These are phyloP conservation scores for Elaeis oleifera DNA, from an alignment of 202 grass and related monocot species.

Conservation along the genomic window DNA sequence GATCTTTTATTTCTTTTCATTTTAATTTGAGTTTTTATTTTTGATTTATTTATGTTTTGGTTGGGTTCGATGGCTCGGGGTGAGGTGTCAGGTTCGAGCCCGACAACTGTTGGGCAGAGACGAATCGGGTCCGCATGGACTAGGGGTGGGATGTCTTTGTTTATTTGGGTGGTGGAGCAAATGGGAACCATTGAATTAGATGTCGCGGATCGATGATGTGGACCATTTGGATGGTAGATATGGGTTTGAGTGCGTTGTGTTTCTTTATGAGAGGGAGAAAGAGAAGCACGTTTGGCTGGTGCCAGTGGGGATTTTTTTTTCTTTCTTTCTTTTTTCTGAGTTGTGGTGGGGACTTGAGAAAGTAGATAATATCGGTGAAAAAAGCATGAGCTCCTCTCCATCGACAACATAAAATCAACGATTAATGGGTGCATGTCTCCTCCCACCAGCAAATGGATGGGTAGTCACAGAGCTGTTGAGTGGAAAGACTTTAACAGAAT, in stretches of 20 bases:
- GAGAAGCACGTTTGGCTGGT: neutral
- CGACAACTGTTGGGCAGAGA: neutral
- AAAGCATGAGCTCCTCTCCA: too few species aligned
- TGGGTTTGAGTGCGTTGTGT: conserved; percentile 26
- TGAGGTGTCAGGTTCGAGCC: neutral
- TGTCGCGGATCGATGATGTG: conserved; percentile 53
- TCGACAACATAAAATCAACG: too few species aligned
- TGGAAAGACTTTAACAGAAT: too few species aligned
- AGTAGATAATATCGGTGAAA: too few species aligned
- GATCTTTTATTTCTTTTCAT: neutral
- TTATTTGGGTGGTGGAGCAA: neutral
- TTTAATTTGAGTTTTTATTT: neutral
- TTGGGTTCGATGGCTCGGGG: neutral
- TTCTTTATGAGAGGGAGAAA: conserved; percentile 54
- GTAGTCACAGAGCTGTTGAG: too few species aligned
- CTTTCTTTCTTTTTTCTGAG: too few species aligned
- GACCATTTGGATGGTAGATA: conserved; percentile 13
- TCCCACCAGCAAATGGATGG: too few species aligned
- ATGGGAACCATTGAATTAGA: conserved; percentile 25
- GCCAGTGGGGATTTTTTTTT: too few species aligned
- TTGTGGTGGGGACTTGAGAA: too few species aligned
- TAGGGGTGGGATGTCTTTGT: neutral
- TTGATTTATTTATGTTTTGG: conserved; percentile 2
- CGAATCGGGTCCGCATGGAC: conserved; percentile 12
- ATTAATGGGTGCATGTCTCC: too few species aligned